Percentiles rank a stretch among this genome's conserved stretches.
Evolutionary conservation across 768 basidiomycete genomes (phyloP).

Genomic region (Macrocybe gigantea): DNA sequence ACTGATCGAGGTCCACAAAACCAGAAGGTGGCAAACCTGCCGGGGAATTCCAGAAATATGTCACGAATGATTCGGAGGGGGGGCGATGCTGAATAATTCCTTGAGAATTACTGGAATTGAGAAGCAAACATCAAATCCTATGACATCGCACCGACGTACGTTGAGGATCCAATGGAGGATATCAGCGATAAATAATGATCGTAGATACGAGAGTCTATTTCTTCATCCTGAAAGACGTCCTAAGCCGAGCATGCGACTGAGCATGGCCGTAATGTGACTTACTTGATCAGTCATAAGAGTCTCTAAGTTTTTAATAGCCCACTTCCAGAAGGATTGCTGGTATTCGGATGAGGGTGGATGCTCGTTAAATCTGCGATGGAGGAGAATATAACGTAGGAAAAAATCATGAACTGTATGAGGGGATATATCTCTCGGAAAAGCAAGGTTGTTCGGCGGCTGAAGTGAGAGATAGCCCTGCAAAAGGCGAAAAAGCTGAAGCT

Average conservation of each 20-base stretch:
- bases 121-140: no score
- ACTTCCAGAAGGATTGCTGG: constrained; percentile 71
- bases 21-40: not conserved
- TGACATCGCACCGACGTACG: not conserved
- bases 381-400: constrained; percentile 45
- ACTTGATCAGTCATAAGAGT: constrained; percentile 38
- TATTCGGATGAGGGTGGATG: constrained; percentile 64
- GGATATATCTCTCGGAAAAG: constrained; percentile 32
- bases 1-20: constrained; percentile 17
- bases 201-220: constrained; percentile 65
- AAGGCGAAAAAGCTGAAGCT: constrained; percentile 25
- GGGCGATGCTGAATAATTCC: no score
- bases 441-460: constrained; percentile 32
- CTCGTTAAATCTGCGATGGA: constrained; percentile 42
- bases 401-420: constrained; percentile 45
- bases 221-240: constrained; percentile 34
- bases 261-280: constrained; percentile 16
- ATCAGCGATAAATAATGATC: constrained; percentile 51
- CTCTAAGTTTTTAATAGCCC: constrained; percentile 54
- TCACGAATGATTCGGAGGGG: not conserved
- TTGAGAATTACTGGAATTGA: no score
- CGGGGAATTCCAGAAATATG: not conserved
- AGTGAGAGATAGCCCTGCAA: constrained; percentile 51
- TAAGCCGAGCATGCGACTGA: constrained; percentile 3
- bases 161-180: constrained; percentile 26